Conservation (phyloP, 2,329 filamentous ascomycete species). For the Hymenoscyphus linearis region DNA sequence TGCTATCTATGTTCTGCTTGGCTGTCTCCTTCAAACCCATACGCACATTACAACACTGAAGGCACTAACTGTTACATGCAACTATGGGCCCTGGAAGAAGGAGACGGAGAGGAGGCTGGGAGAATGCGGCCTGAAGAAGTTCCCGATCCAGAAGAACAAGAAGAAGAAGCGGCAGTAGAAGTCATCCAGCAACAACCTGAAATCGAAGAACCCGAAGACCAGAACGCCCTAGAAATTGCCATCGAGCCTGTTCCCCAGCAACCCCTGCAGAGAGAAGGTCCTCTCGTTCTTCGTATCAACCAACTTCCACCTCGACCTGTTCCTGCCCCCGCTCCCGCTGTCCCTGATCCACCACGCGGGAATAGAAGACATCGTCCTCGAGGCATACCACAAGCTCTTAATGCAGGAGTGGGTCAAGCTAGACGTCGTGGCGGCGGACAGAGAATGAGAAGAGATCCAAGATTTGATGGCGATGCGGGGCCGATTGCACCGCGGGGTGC, state of each 20-base stretch:
- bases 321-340: conserved; percentile 18
- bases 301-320: conserved; percentile 20
- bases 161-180: conserved; percentile 3
- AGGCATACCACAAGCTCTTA: conserved; percentile 2
- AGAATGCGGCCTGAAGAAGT: conserved; percentile 5
- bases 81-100: conserved; percentile 83
- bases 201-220: conserved; percentile 12
- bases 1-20: conserved; percentile 92
- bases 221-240: conserved; percentile 4
- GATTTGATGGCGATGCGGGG: conserved; percentile 12
- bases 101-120: conserved; percentile 52
- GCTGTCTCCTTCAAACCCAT: conserved; percentile 76
- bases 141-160: conserved; percentile 12
- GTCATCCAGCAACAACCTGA: conserved; percentile 10
- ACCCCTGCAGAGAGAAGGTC: conserved; percentile 29
- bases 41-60: conserved; percentile 76
- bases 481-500: conserved; percentile 6
- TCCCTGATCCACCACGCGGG: conserved; percentile 19
- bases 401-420: conserved; percentile 5
- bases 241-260: conserved; percentile 5
- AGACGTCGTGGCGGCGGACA: conserved; percentile 3
- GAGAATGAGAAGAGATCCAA: conserved; percentile 5
- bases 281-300: conserved; percentile 32
- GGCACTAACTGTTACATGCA: conserved; percentile 73
- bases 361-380: conserved; percentile 6